phyloP scores from a whole-genome alignment of 1,284 basidiomycete species.

The Marasmius fiardii region DNA sequence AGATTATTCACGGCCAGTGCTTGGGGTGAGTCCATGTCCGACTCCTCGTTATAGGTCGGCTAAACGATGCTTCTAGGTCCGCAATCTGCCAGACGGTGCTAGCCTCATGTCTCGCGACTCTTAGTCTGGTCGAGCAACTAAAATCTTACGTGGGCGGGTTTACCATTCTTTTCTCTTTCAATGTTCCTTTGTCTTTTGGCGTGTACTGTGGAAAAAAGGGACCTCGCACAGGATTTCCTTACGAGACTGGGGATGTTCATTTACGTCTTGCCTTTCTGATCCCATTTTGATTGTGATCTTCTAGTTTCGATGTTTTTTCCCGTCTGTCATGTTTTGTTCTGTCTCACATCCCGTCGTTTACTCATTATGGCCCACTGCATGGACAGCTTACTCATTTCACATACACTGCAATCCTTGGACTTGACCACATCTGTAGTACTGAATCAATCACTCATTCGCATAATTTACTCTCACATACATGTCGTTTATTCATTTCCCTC shows the following conservation, averaged over 20 bases:
- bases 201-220: too few relatives aligned
- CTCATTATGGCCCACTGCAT: neutral
- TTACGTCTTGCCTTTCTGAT: too few relatives aligned
- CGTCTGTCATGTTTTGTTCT: neutral
- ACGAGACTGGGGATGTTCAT: too few relatives aligned
- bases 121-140: neutral
- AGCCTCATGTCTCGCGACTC: neutral
- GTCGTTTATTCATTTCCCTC: neutral
- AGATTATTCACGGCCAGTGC: constrained; percentile 54
- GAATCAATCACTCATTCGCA: neutral
- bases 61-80: constrained; percentile 11
- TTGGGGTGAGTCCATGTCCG: constrained; percentile 41
- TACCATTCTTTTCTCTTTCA: too few relatives aligned
- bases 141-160: too few relatives aligned
- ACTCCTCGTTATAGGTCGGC: neutral
- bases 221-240: too few relatives aligned
- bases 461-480: neutral
- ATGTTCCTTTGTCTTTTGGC: too few relatives aligned
- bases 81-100: constrained; percentile 15
- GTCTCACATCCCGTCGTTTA: neutral
- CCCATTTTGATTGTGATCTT: neutral
- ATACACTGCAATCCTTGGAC: neutral
- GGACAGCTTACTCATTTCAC: neutral
- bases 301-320: neutral
- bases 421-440: neutral